Base-by-base conservation (phyloP, 495 filamentous ascomycete species). In the Trichocladium antarcticum region DNA sequence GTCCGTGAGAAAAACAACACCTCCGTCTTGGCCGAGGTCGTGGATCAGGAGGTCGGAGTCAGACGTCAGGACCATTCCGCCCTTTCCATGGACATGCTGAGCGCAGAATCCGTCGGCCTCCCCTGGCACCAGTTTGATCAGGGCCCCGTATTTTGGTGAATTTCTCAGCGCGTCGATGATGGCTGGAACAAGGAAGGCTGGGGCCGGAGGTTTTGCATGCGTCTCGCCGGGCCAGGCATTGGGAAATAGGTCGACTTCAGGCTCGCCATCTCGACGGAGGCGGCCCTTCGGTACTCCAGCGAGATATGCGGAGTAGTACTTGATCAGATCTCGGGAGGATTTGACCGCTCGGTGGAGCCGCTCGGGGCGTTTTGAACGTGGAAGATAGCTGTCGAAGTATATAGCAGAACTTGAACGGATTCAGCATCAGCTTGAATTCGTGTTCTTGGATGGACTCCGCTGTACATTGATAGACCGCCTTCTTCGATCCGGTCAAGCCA, bases 341-440 rank as follows among this genome's bases (percentile, higher is more conserved):
- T 46, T 50, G 8, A 57, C 28, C 5, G 61, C 46, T 17, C 66
- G 51, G 17, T 62, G 53, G 37, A 61, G 50, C 5, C 66, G 53
- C n/a, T 66, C 63, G 1, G 43, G 37, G 14, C 49, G 46, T 37
- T 69, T 69, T 11, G 42, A 45, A 12, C 31, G 16, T 8, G 87
- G 87, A 10, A 93, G 68, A 37, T 75, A 80, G 20, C 86, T 84
- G 59, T 93, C 87, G 48, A 93, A 90, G 60, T 78, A 88, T 44
- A 93, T 85, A 35, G 67, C 73, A 16, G 64, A 62, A 28, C 77
- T 79, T 31, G 49, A 24, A 28, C 32, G 41, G 5, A 36, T 4
- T 15, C 16, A 21, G 1, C 14, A 31, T 59, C 14, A 63, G 62
- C 37, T 49, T 27, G 37, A 42, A 17, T 17, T 29, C 4, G 31